phyloP scores from a whole-genome alignment of 257 asterid genomes.

The Gardenia jasminoides region DNA sequence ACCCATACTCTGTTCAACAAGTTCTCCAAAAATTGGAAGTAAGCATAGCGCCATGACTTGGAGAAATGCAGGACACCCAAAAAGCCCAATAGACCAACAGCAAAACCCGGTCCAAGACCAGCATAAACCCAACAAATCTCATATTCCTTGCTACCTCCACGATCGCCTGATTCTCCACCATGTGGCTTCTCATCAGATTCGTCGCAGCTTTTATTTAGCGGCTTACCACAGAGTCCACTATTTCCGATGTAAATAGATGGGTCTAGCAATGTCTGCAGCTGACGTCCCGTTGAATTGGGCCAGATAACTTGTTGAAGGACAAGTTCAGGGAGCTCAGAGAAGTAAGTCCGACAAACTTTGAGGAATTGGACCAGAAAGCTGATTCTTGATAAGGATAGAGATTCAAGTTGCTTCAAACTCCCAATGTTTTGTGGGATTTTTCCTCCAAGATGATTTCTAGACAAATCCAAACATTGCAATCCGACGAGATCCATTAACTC shows the following conservation, averaged over 20 bases:
- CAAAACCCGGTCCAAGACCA: too few species aligned
- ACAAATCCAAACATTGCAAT: conserved; percentile 21
- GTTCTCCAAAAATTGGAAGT: too few species aligned
- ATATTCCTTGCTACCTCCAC: too few species aligned
- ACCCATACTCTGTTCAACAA: too few species aligned
- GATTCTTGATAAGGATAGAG: conserved; percentile 32
- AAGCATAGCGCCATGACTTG: too few species aligned
- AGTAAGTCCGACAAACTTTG: conserved; percentile 18
- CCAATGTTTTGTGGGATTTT: conserved; percentile 29
- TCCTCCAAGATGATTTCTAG: conserved; percentile 24
- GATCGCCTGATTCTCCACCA: neutral
- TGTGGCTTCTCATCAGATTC: too few species aligned
- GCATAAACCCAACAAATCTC: neutral
- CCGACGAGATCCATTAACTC: conserved; percentile 8
- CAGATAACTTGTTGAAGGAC: conserved; percentile 26
- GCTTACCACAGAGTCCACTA: conserved; percentile 4
- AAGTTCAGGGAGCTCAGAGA: conserved; percentile 33
- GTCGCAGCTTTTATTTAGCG: neutral
- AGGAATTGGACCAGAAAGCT: conserved; percentile 29
- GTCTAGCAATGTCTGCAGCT: conserved; percentile 22
- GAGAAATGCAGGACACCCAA: too few species aligned
- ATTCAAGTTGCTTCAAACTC: conserved; percentile 20
- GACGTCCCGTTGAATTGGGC: conserved; percentile 32
- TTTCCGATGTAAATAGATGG: conserved; percentile 11
- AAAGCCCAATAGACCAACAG: too few species aligned